A percentile compares a stretch with the other conserved stretches of the same genome.
Conservation (phyloP, 2,329 filamentous ascomycete species). For the Akanthomyces muscarius region DNA sequence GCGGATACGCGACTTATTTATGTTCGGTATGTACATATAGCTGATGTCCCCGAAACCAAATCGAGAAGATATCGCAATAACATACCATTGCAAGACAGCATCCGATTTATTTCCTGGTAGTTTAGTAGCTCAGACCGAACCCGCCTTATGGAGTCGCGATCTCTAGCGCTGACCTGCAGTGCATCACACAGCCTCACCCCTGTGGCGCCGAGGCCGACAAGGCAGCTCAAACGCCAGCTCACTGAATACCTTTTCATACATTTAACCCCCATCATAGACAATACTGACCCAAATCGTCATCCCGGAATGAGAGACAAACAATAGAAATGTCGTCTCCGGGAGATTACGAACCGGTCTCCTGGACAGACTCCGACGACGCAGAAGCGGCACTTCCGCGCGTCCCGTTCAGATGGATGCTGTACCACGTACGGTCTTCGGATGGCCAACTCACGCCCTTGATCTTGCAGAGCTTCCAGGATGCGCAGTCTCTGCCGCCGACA, state of each 20-base stretch:
- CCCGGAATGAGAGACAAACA: too few species aligned
- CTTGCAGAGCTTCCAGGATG: conserved; percentile 3
- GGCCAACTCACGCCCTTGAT: conserved; percentile 2
- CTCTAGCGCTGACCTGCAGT: background rate
- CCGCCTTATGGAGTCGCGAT: background rate
- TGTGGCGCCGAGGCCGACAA: background rate
- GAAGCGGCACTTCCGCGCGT: too few species aligned
- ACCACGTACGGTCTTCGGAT: background rate
- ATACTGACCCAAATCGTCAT: too few species aligned
- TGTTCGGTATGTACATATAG: background rate
- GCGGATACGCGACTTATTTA: background rate
- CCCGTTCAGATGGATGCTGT: background rate
- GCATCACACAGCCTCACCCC: background rate
- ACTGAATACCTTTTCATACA: too few species aligned
- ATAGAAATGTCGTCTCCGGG: too few species aligned
- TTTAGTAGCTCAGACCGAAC: background rate
- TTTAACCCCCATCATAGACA: too few species aligned
- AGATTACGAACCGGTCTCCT: too few species aligned
- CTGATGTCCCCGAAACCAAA: background rate
- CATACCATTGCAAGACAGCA: background rate
- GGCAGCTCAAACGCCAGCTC: too few species aligned
- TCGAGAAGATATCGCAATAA: background rate
- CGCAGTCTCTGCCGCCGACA: background rate
- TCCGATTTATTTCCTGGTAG: background rate
- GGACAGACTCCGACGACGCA: too few species aligned